A percentile compares a stretch with the other conserved stretches of the same genome.
Conservation (phyloP, 129 eudicot species). For the Flaveria bidentis region DNA sequence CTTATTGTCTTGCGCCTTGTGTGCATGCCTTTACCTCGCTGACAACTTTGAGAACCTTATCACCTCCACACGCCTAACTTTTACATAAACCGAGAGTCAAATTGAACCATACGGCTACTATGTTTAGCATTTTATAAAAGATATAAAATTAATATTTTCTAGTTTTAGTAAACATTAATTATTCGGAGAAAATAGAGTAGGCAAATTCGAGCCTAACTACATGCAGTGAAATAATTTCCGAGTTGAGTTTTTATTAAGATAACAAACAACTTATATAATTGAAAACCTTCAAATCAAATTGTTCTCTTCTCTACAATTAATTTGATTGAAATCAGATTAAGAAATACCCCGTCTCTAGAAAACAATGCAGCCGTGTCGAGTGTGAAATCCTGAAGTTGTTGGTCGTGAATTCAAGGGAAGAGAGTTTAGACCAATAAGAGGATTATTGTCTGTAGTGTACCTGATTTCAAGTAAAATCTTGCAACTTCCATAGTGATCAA, state of each 20-base stretch:
- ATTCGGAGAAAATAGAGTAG: background rate
- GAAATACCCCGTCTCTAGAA: background rate
- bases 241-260: background rate
- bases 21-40: no score
- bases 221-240: background rate
- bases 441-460: slow-evolving; percentile 17
- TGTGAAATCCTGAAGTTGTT: slow-evolving; percentile 18
- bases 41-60: no score
- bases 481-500: slow-evolving; percentile 17
- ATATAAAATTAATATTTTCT: background rate
- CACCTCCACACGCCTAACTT: no score
- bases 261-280: background rate
- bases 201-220: no score
- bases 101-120: background rate
- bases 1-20: no score
- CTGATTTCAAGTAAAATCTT: slow-evolving; percentile 28
- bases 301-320: background rate
- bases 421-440: slow-evolving; percentile 22
- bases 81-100: background rate
- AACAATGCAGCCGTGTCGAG: slow-evolving; percentile 3
- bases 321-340: background rate
- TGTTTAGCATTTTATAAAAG: background rate
- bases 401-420: background rate
- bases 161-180: background rate
- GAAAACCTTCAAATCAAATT: background rate